These are phyloP conservation scores for Dichotomopilus funicola DNA, from an alignment of 2,329 filamentous ascomycete species.

Conservation along the genomic window DNA sequence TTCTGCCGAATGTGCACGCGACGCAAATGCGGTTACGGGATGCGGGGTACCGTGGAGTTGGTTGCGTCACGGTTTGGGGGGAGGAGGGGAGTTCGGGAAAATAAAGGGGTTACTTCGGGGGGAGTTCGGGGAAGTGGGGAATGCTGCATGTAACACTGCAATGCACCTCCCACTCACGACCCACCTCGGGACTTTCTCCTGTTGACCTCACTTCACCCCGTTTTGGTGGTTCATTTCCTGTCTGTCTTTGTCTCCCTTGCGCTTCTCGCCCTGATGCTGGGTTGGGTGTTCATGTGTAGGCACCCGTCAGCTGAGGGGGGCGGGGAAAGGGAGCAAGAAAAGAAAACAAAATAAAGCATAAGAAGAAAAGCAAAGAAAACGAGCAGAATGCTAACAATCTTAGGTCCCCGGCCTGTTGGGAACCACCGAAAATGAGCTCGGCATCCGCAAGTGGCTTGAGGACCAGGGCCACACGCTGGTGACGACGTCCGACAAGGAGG, in stretches of 20 bases:
- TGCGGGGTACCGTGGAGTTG: neutral
- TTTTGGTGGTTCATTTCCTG: no score
- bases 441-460: slow-evolving; percentile 95
- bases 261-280: no score
- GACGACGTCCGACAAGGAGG: slow-evolving; percentile 96
- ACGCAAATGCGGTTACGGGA: no score
- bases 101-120: neutral
- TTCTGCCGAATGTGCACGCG: no score
- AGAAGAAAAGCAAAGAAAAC: neutral
- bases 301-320: no score
- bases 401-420: slow-evolving; percentile 77
- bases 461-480: slow-evolving; percentile 93
- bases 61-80: neutral
- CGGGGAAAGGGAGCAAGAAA: no score
- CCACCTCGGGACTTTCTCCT: no score
- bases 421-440: slow-evolving; percentile 97
- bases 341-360: neutral
- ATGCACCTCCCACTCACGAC: neutral
- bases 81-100: neutral
- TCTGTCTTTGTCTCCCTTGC: no score
- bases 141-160: neutral
- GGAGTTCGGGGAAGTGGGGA: slow-evolving; percentile 1
- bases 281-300: no score
- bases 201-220: no score
- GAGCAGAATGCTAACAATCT: slow-evolving; percentile 8